A percentile compares a stretch with the other conserved stretches of the same genome.
These are phyloP conservation scores for Alternaria metachromatica DNA, from an alignment of 2,329 filamentous ascomycete species.

Conservation along the genomic window DNA sequence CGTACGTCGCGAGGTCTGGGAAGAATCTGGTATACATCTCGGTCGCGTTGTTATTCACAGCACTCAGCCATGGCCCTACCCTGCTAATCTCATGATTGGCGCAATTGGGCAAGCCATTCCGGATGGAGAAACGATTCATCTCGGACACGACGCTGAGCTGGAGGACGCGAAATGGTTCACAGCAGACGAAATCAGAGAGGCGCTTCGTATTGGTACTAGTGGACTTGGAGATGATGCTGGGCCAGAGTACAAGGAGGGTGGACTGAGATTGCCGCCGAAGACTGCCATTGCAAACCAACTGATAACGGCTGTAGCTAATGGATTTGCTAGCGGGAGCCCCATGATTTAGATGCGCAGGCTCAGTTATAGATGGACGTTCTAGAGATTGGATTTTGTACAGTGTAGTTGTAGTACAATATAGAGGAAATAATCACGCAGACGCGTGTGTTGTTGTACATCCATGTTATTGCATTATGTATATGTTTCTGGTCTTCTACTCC, in stretches of 20 bases:
- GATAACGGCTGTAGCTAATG: conserved; percentile 78
- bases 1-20: conserved; percentile 59
- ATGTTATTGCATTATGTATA: conserved; percentile 4
- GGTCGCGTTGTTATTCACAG: conserved; percentile 59
- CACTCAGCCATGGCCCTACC: conserved; percentile 62
- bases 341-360: conserved; percentile 48
- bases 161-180: conserved; percentile 89
- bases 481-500: conserved; percentile 58
- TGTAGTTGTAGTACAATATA: neutral
- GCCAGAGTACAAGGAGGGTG: conserved; percentile 75
- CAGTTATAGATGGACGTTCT: neutral
- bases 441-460: conserved; percentile 1
- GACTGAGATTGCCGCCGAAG: conserved; percentile 77
- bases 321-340: conserved; percentile 66
- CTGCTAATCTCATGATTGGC: conserved; percentile 61
- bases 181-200: conserved; percentile 79
- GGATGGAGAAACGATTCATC: conserved; percentile 77
- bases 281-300: conserved; percentile 94
- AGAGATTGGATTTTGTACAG: neutral
- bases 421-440: conserved; percentile 6
- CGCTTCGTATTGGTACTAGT: conserved; percentile 71
- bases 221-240: conserved; percentile 69
- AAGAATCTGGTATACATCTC: conserved; percentile 56
- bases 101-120: conserved; percentile 87
- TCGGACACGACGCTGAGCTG: conserved; percentile 89